phyloP scores from a whole-genome alignment of 78 protist genomes.

The Emiliania huxleyi region DNA sequence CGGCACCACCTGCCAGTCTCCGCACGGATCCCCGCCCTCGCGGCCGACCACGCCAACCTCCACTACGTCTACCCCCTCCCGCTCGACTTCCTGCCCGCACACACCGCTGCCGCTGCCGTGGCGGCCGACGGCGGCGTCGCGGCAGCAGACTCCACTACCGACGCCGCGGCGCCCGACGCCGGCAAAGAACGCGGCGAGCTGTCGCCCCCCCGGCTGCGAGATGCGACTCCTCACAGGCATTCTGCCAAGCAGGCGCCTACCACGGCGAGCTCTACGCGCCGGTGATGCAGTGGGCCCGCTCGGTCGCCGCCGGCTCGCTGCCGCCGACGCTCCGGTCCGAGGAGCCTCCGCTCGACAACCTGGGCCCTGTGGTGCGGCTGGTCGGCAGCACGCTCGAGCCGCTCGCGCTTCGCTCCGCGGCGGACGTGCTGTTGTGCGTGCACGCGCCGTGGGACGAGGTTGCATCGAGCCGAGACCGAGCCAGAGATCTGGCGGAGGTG shows the following conservation, averaged over 20 bases:
- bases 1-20: not conserved
- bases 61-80: not conserved
- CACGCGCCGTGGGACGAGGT: not conserved
- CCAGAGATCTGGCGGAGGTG: no score
- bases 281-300: not conserved
- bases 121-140: no score
- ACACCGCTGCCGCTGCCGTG: not conserved
- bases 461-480: no score
- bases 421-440: not conserved
- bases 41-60: not conserved
- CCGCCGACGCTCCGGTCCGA: not conserved
- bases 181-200: not conserved
- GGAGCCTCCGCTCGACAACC: not conserved
- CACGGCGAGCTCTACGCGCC: not conserved
- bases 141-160: not conserved
- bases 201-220: not conserved
- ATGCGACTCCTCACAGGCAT: not conserved
- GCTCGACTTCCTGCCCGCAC: not conserved
- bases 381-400: not conserved
- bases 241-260: not conserved
- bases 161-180: not conserved
- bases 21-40: not conserved
- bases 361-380: not conserved
- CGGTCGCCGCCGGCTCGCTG: not conserved
- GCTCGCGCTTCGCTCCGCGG: not conserved